Evolutionary conservation across 2,329 filamentous ascomycete genomes (phyloP).

Genomic region (Knufia petricola): DNA sequence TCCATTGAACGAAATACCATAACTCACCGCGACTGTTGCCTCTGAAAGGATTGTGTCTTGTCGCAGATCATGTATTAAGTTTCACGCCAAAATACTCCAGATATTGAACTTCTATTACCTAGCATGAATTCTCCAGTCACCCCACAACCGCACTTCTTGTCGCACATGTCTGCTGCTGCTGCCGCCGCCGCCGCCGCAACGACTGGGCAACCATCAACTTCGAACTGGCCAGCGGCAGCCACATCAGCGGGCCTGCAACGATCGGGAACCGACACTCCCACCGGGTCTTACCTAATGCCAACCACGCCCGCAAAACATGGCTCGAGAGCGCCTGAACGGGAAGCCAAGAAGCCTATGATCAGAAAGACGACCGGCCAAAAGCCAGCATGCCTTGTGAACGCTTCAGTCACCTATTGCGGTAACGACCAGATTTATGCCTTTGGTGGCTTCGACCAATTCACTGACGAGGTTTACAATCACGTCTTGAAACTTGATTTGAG

Average conservation of each 20-base stretch:
- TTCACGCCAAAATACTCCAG: not conserved
- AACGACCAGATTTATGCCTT: constrained; percentile 98
- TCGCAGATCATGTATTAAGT: constrained; percentile 1
- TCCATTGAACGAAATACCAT: too few relatives aligned
- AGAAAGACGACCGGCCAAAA: constrained; percentile 68
- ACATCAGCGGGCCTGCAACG: not conserved
- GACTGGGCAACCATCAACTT: not conserved
- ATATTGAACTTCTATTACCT: too few relatives aligned
- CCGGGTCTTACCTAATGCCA: constrained; percentile 65
- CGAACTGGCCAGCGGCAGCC: not conserved
- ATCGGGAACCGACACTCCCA: constrained; percentile 21
- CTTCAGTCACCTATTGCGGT: constrained; percentile 95
- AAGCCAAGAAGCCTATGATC: constrained; percentile 52
- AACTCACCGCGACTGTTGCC: too few relatives aligned
- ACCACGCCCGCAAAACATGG: constrained; percentile 67
- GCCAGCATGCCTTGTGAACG: constrained; percentile 92
- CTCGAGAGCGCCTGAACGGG: constrained; percentile 46
- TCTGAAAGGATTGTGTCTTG: too few relatives aligned
- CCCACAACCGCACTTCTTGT: constrained; percentile 9
- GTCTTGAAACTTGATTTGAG: constrained; percentile 80
- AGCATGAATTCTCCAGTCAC: constrained; percentile 10
- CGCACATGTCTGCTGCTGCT: constrained; percentile 8
- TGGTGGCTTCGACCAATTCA: constrained; percentile 97
- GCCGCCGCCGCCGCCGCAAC: constrained; percentile 2
- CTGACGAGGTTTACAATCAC: constrained; percentile 97